phyloP scores from a whole-genome alignment of 176 grass and related monocot species.

The Pontederia paniculata region DNA sequence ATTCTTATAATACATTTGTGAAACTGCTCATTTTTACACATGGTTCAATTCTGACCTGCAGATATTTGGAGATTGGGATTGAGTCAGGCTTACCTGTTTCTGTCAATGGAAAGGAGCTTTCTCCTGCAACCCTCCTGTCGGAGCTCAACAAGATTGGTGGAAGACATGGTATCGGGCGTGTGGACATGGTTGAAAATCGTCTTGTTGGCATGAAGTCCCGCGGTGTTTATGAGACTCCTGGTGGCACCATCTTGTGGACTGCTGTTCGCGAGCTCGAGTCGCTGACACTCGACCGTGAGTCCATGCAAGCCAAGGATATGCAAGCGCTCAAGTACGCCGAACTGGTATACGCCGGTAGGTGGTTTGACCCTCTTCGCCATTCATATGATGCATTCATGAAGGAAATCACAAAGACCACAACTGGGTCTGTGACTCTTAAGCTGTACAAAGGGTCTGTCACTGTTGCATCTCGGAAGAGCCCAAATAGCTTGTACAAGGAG shows the following conservation, averaged over 20 bases:
- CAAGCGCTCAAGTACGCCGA: slow-evolving; percentile 57
- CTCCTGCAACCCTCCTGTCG: slow-evolving; percentile 58
- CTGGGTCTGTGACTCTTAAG: slow-evolving; percentile 45
- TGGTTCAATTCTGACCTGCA: slow-evolving; percentile 9
- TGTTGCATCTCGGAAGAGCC: slow-evolving; percentile 33
- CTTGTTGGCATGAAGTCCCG: slow-evolving; percentile 84
- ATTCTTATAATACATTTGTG: too few species aligned
- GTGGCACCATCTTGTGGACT: slow-evolving; percentile 67
- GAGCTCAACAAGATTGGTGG: slow-evolving; percentile 73
- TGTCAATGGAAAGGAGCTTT: slow-evolving; percentile 54
- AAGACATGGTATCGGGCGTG: slow-evolving; percentile 66
- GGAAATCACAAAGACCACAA: slow-evolving; percentile 30
- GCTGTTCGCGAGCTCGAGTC: slow-evolving; percentile 58
- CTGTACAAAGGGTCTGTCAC: slow-evolving; percentile 63
- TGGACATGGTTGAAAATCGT: slow-evolving; percentile 78
- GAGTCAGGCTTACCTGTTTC: slow-evolving; percentile 66
- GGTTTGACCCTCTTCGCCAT: slow-evolving; percentile 53
- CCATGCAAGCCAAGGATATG: slow-evolving; percentile 59
- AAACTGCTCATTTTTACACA: too few species aligned
- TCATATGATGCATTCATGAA: slow-evolving; percentile 55
- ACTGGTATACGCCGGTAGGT: slow-evolving; percentile 60
- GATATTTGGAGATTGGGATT: slow-evolving; percentile 79
- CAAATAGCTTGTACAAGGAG: slow-evolving; percentile 61
- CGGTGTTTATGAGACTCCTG: slow-evolving; percentile 68
- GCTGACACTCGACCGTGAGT: slow-evolving; percentile 46